Evolutionary conservation across 116 monocot genomes (phyloP), one percentile per base, ranked within the genome.

Genomic region (Trichopus zeylanicus): DNA sequence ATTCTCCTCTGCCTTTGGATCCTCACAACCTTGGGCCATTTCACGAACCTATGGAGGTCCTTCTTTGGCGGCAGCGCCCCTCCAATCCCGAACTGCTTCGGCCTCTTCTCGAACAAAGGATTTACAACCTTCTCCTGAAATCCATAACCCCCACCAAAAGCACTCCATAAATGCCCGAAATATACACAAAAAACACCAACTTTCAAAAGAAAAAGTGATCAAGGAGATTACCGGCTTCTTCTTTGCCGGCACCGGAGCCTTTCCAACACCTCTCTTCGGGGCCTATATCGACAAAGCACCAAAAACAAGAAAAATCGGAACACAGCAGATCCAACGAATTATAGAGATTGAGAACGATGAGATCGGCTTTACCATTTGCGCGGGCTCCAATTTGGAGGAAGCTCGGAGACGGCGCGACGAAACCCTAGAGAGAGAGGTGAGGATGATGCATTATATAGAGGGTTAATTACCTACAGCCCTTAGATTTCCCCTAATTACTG

Each of bases 1-100:
- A 93, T 75, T 63, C 92, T 84, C 66, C 75, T 70, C 76, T 93
- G 92, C 62, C 92, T 70, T 71, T 93, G 88, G 61, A 93, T 85
- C 24, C 93, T 48, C 3, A 93, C 93, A 15, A 93, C 85, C 77
- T 88, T 88, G 18, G 93, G 93, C 93, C 93, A 83, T 66, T 72
- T 78, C 27, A 84, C 72, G 29, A 78, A 78, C 42, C 75, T 59
- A 66, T 75, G 79, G 3, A 84, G 58, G 35, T 78, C 78, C 69
- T 52, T 78, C 69, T 84, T 75, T 0, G 79, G 84, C 18, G 84
- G 84, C 33, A 84, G 47, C 8, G 67, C 75, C 0, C 72, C 79
- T 28, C 79, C 84, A 7, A 84, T 84, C 4, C 78, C 83, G 26
- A 82, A 82, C 56, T 73, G 73, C 82, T 77, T 83, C 46, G 83